Conservation (phyloP, 2,329 filamentous ascomycete genomes). For the Coniochaeta prunicola region DNA sequence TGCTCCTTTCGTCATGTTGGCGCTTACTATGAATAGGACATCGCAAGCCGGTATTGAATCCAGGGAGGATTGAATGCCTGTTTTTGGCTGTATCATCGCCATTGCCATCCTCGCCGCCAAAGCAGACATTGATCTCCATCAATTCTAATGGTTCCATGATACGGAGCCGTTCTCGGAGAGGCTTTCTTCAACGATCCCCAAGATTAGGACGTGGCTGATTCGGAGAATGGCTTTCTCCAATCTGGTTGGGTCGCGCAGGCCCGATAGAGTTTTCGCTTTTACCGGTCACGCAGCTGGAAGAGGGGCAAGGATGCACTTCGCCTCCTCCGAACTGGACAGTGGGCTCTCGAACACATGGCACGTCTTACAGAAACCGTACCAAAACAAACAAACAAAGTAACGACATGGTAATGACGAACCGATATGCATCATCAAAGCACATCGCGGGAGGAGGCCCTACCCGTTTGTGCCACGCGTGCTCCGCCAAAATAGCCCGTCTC, state of each 20-base stretch:
- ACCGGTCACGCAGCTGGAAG: not conserved
- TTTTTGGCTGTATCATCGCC: not conserved
- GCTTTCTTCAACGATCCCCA: not conserved
- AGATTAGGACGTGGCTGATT: not conserved
- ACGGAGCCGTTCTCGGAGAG: not conserved
- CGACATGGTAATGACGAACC: not conserved
- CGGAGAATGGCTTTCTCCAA: not conserved
- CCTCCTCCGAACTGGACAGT: not conserved
- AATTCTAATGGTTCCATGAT: not conserved
- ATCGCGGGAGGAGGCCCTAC: constrained; percentile 6
- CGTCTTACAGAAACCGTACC: not conserved
- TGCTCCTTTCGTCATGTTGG: not conserved
- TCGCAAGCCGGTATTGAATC: too few relatives aligned
- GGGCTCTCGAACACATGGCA: not conserved
- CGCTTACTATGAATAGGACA: not conserved
- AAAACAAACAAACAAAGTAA: constrained; percentile 1
- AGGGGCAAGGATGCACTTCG: not conserved
- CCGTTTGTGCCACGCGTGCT: constrained; percentile 11
- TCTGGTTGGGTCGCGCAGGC: not conserved
- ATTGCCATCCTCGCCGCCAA: not conserved
- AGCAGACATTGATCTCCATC: not conserved
- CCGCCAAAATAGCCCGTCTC: constrained; percentile 1
- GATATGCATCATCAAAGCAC: not conserved
- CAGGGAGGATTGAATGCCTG: not conserved
- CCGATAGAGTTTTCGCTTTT: not conserved